Conservation (phyloP, 108 stramenopile species). For the Skeletonema marinoi region DNA sequence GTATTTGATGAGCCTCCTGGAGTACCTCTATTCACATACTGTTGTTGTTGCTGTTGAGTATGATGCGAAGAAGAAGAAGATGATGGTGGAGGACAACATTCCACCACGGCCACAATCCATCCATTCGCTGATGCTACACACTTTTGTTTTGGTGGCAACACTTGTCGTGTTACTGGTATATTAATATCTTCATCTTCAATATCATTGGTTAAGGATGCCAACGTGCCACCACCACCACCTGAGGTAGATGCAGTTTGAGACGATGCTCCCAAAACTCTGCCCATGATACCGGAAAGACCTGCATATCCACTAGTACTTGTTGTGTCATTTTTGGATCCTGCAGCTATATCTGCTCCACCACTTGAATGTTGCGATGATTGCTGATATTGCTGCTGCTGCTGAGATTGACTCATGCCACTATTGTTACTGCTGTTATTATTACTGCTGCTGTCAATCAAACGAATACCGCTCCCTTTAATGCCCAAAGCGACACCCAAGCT, state of each 20-base stretch:
- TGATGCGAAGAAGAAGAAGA: not conserved
- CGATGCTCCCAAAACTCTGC: slow-evolving; percentile 42
- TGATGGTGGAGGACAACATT: slow-evolving; percentile 48
- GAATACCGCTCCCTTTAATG: slow-evolving; percentile 26
- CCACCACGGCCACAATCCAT: slow-evolving; percentile 84
- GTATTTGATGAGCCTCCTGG: not conserved
- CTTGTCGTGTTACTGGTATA: slow-evolving; percentile 42
- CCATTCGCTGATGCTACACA: slow-evolving; percentile 84
- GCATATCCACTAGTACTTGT: slow-evolving; percentile 24
- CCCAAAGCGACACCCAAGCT: slow-evolving; percentile 51
- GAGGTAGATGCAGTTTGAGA: slow-evolving; percentile 32
- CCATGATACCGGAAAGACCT: slow-evolving; percentile 44
- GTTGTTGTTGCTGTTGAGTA: not conserved
- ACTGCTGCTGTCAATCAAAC: not conserved
- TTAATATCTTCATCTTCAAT: slow-evolving; percentile 48
- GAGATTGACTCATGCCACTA: not conserved
- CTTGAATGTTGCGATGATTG: not conserved
- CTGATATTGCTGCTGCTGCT: not conserved
- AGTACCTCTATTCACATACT: not conserved
- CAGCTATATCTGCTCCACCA: slow-evolving; percentile 1
- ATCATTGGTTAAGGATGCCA: slow-evolving; percentile 26
- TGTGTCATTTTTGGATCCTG: not conserved
- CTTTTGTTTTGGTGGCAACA: slow-evolving; percentile 62
- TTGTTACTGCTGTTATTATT: not conserved
- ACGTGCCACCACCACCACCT: not conserved